Evolutionary conservation across 441 rosid species (phyloP).

Genomic region (Corymbia citriodora): DNA sequence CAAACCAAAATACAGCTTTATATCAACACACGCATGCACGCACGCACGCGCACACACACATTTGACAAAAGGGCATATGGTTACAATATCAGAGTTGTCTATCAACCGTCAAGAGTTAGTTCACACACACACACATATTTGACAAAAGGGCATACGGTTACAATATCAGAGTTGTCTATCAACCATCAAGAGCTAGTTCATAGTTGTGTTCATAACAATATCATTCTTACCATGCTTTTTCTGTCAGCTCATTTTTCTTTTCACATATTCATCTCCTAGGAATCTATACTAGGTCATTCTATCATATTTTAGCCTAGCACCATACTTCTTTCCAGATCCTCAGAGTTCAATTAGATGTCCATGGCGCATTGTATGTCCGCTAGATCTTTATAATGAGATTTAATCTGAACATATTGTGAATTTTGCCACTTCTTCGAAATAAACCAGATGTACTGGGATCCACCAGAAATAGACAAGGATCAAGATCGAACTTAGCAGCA

Average conservation of each 20-base stretch:
- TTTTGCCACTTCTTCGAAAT: slow-evolving; percentile 56
- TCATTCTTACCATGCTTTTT: neutral
- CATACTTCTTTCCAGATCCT: neutral
- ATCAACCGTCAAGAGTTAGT: no score
- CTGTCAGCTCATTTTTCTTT: neutral
- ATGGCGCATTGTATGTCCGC: slow-evolving; percentile 6
- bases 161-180: no score
- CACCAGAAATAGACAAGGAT: slow-evolving; percentile 55
- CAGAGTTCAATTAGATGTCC: neutral
- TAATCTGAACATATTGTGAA: neutral
- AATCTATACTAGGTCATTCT: neutral
- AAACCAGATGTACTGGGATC: slow-evolving; percentile 29
- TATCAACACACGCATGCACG: no score
- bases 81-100: no score
- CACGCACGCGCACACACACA: no score
- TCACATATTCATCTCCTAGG: neutral
- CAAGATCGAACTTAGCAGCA: slow-evolving; percentile 85
- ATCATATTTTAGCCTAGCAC: neutral
- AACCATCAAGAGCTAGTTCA: no score
- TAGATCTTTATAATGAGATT: neutral
- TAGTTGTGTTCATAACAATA: no score
- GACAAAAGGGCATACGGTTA: no score
- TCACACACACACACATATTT: no score
- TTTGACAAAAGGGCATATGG: no score
- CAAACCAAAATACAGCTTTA: no score